Percentiles rank a stretch among this genome's conserved stretches.
Evolutionary conservation across 352 stramenopile genomes (phyloP).

Genomic region (Pythium aristosporum): DNA sequence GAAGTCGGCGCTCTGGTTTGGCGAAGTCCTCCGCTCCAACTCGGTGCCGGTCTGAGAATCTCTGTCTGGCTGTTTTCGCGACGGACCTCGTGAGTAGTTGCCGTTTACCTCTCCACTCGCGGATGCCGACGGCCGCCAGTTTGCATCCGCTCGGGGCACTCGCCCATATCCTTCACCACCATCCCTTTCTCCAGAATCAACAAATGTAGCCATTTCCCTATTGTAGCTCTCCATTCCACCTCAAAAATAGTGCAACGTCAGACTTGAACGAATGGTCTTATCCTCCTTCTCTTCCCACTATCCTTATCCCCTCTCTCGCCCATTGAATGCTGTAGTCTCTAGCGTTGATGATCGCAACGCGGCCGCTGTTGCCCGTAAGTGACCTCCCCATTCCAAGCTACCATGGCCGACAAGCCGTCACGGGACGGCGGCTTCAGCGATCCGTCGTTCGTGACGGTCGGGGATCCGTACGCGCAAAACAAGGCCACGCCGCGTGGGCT

Average conservation of each 20-base stretch:
- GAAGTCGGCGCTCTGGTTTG: slow-evolving; percentile 56
- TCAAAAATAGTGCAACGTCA: slow-evolving; percentile 16
- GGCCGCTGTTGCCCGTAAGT: no score
- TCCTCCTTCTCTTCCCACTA: background rate
- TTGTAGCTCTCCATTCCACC: background rate
- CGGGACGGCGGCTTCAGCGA: slow-evolving; percentile 78
- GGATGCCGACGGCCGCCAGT: background rate
- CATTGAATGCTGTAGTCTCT: background rate
- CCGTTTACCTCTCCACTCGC: no score
- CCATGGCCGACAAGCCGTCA: slow-evolving; percentile 42
- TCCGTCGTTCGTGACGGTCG: slow-evolving; percentile 60
- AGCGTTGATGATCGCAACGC: no score
- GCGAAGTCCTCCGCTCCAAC: slow-evolving; percentile 49
- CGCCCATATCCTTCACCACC: no score
- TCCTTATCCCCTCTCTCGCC: background rate
- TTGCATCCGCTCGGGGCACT: background rate
- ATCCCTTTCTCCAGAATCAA: no score
- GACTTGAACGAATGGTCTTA: slow-evolving; percentile 1
- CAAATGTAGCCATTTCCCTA: slow-evolving; percentile 16
- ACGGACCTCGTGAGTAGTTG: no score
- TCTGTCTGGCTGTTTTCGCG: no score
- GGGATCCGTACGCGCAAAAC: slow-evolving; percentile 54
- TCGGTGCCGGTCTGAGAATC: background rate
- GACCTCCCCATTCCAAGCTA: no score
- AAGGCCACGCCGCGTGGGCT: slow-evolving; percentile 51